Percentiles rank a stretch among this genome's conserved stretches.
phyloP scores from a whole-genome alignment of 83 land plant genomes.

The Picea mariana region DNA sequence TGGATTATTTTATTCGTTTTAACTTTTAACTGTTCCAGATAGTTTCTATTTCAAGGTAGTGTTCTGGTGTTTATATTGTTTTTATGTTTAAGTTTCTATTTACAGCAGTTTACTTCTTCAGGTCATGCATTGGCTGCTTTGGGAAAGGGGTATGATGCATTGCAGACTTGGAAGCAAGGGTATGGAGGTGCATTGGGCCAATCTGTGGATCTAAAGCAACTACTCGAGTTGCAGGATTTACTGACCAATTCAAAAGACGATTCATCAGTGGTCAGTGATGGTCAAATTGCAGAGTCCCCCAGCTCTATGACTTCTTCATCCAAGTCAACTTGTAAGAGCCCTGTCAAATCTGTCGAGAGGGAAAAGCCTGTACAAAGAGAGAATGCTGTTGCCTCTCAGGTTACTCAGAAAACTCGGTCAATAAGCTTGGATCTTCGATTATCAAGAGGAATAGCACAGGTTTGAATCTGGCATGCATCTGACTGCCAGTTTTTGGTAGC shows the following conservation, averaged over 20 bases:
- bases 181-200: slow-evolving; percentile 46
- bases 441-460: slow-evolving; percentile 77
- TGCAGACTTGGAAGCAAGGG: slow-evolving; percentile 63
- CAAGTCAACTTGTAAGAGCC: slow-evolving; percentile 13
- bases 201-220: slow-evolving; percentile 56
- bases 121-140: slow-evolving; percentile 54
- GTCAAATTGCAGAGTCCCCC: slow-evolving; percentile 26
- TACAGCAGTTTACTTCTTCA: slow-evolving; percentile 6
- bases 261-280: slow-evolving; percentile 9
- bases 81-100: background rate
- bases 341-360: slow-evolving; percentile 20
- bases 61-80: background rate
- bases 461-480: slow-evolving; percentile 16
- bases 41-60: background rate
- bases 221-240: slow-evolving; percentile 72
- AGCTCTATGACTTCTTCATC: background rate
- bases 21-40: background rate
- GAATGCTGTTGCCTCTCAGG: slow-evolving; percentile 19
- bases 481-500: background rate
- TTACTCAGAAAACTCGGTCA: slow-evolving; percentile 46
- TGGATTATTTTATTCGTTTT: background rate
- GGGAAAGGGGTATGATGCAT: slow-evolving; percentile 64
- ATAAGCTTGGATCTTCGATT: slow-evolving; percentile 73
- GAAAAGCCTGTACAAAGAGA: slow-evolving; percentile 18
- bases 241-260: slow-evolving; percentile 32